These are phyloP conservation scores for Funneliformis caledonium DNA, from an alignment of 371 early-diverging fungal species.

Conservation along the genomic window DNA sequence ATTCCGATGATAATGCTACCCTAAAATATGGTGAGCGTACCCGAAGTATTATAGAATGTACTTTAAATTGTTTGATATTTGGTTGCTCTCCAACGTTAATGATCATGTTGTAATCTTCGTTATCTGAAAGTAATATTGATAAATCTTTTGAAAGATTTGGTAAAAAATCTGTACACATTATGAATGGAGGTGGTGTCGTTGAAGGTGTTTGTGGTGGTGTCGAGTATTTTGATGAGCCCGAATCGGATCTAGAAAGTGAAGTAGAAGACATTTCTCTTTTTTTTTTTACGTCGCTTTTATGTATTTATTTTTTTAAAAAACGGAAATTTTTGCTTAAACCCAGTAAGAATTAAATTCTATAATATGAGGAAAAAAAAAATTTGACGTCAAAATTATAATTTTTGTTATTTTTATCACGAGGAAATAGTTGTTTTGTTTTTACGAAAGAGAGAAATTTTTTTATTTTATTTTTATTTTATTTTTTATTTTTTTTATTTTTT, in stretches of 20 bases:
- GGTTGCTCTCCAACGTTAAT: conserved; percentile 4
- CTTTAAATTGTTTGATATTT: conserved; percentile 18
- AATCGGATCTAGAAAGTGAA: background rate
- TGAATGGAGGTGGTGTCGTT: background rate
- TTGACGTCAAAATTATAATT: background rate
- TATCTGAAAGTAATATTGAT: background rate
- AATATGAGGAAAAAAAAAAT: background rate
- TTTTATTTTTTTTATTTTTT: too few species aligned
- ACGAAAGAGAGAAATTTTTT: too few species aligned
- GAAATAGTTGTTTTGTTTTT: too few species aligned
- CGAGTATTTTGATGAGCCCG: background rate
- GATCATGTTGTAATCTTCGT: conserved; percentile 13
- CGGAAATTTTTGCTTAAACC: background rate
- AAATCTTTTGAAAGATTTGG: conserved; percentile 11
- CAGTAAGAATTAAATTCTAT: background rate
- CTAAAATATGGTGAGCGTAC: conserved; percentile 26
- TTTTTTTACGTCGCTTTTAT: too few species aligned
- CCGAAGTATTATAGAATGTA: conserved; percentile 30
- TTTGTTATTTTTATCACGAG: too few species aligned
- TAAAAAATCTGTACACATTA: conserved; percentile 8
- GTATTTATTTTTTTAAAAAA: too few species aligned
- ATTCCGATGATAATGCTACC: conserved; percentile 25
- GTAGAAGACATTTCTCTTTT: background rate
- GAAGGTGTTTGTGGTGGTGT: background rate
- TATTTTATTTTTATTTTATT: too few species aligned